Evolutionary conservation across 1,284 basidiomycete species (phyloP).

Genomic region (Leccinum ambiguum): DNA sequence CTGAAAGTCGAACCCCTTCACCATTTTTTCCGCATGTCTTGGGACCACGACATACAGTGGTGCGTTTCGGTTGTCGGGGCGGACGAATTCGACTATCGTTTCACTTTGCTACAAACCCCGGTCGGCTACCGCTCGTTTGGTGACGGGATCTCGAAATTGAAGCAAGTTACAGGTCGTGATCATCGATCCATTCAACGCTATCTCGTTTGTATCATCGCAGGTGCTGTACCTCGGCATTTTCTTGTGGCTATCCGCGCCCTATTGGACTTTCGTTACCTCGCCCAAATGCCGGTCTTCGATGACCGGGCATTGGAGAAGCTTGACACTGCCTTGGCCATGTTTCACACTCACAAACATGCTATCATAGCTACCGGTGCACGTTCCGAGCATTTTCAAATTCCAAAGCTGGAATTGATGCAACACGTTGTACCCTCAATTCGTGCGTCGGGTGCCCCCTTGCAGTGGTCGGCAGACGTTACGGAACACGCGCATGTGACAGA

Average conservation of each 20-base stretch:
- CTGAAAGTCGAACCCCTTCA: neutral
- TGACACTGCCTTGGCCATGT: neutral
- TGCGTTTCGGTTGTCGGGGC: neutral
- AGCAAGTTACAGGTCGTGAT: neutral
- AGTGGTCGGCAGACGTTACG: slow-evolving; percentile 5
- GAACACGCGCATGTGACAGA: slow-evolving; percentile 2
- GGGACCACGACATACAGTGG: slow-evolving; percentile 6
- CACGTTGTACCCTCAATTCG: neutral
- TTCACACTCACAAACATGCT: neutral
- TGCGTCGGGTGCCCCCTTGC: neutral
- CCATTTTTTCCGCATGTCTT: slow-evolving; percentile 1
- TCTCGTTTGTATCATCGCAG: neutral
- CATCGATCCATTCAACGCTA: neutral
- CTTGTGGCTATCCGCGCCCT: too few relatives aligned
- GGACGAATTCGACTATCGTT: neutral
- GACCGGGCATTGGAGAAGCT: neutral
- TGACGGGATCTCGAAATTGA: neutral
- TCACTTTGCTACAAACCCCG: neutral
- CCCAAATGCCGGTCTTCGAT: slow-evolving; percentile 1
- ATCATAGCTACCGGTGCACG: neutral
- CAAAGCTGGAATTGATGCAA: neutral
- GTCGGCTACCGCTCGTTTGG: neutral
- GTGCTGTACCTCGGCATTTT: neutral
- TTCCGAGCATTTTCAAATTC: neutral
- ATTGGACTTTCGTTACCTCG: neutral